Percentiles rank a stretch among this genome's conserved stretches.
These are phyloP conservation scores for Ceratobasidium sp. DNA, from an alignment of 1,284 basidiomycete species.

Conservation along the genomic window DNA sequence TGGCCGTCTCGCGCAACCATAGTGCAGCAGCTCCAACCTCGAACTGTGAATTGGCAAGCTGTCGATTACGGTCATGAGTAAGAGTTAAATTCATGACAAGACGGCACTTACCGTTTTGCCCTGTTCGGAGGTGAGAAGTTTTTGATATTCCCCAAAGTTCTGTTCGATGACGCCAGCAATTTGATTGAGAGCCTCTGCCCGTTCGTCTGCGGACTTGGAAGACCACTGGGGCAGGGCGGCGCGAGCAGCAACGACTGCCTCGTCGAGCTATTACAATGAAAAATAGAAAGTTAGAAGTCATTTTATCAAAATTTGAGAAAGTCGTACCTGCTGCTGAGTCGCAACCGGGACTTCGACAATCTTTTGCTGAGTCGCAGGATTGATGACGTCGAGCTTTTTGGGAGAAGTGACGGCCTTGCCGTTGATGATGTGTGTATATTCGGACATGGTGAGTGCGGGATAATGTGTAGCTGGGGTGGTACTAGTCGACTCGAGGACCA, in stretches of 20 bases:
- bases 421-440: slow-evolving; percentile 37
- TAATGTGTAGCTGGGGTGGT: background rate
- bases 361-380: slow-evolving; percentile 21
- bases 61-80: background rate
- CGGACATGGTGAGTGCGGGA: slow-evolving; percentile 1
- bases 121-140: slow-evolving; percentile 9
- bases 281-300: too few relatives aligned
- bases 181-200: slow-evolving; percentile 15
- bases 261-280: slow-evolving; percentile 34
- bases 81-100: background rate
- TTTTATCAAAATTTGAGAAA: too few relatives aligned
- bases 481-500: background rate
- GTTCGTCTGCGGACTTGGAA: slow-evolving; percentile 24
- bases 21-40: background rate
- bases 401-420: slow-evolving; percentile 30
- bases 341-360: slow-evolving; percentile 28
- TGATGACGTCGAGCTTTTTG: slow-evolving; percentile 20
- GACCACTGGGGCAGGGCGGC: slow-evolving; percentile 24
- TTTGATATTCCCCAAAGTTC: slow-evolving; percentile 20
- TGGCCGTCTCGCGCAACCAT: slow-evolving; percentile 32
- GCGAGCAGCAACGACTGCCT: slow-evolving; percentile 31
- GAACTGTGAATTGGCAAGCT: background rate
- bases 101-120: slow-evolving; percentile 10
- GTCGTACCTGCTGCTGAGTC: slow-evolving; percentile 19
- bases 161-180: slow-evolving; percentile 23